A percentile compares a stretch with the other conserved stretches of the same genome.
Evolutionary conservation across 768 basidiomycete genomes (phyloP).

Genomic region (Asterophora lycoperdoides): DNA sequence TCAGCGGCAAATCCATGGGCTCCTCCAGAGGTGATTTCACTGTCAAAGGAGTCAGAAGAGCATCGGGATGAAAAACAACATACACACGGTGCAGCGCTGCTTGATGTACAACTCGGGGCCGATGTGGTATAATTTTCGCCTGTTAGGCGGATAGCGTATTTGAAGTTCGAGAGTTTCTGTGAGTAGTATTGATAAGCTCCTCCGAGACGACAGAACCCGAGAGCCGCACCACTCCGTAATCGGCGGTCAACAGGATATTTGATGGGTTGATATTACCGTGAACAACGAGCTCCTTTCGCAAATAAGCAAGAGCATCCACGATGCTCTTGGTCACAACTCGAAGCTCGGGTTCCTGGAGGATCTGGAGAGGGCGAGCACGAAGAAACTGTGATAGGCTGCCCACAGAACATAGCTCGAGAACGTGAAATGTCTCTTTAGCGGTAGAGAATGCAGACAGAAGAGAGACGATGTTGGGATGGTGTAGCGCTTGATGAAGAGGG

Average conservation of each 20-base stretch:
- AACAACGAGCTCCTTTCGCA: constrained; percentile 37
- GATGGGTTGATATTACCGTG: constrained; percentile 40
- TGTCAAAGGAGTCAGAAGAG: constrained; percentile 16
- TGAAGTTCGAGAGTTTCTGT: constrained; percentile 46
- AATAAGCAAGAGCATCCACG: constrained; percentile 38
- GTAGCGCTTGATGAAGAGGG: constrained; percentile 36
- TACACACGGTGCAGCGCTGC: constrained; percentile 41
- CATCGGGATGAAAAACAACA: background rate
- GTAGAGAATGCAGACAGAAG: constrained; percentile 38
- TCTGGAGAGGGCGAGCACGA: constrained; percentile 14
- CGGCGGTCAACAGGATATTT: constrained; percentile 36
- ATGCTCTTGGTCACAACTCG: constrained; percentile 36
- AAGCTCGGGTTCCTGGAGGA: constrained; percentile 31
- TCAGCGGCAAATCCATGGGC: constrained; percentile 36
- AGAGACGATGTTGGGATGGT: constrained; percentile 47
- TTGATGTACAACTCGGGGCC: constrained; percentile 18
- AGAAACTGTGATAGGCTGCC: constrained; percentile 36
- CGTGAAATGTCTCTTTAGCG: constrained; percentile 29
- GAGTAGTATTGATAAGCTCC: background rate
- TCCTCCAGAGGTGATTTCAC: constrained; percentile 34
- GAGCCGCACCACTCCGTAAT: constrained; percentile 32
- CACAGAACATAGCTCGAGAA: constrained; percentile 42
- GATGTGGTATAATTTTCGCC: constrained; percentile 18
- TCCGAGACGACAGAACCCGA: background rate
- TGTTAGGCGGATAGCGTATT: constrained; percentile 28